Percentiles rank a stretch among this genome's conserved stretches.
phyloP scores from a whole-genome alignment of 345 rosid genomes.

The Angophora floribunda region DNA sequence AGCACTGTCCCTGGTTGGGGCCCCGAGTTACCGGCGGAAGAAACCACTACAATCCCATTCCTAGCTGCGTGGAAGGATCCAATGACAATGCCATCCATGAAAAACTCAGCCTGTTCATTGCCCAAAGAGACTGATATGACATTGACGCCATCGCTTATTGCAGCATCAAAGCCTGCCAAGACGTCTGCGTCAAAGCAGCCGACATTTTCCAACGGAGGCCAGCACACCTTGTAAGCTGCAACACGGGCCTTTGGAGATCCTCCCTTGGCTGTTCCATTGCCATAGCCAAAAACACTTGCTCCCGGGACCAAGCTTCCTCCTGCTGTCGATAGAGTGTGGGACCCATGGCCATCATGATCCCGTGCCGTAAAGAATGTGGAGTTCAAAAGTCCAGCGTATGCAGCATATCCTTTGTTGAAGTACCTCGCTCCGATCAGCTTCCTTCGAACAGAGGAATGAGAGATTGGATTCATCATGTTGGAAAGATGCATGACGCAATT shows the following conservation, averaged over 20 bases:
- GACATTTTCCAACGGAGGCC: neutral
- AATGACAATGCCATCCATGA: neutral
- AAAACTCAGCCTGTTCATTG: neutral
- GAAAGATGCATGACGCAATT: neutral
- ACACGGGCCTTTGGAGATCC: constrained; percentile 30
- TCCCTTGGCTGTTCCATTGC: constrained; percentile 28
- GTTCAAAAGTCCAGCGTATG: neutral
- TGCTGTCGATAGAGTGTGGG: constrained; percentile 21
- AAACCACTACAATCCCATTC: constrained; percentile 4
- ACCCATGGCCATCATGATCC: constrained; percentile 16
- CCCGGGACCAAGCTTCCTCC: constrained; percentile 5
- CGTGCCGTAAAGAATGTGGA: neutral
- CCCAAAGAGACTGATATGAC: constrained; percentile 20
- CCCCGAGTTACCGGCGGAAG: constrained; percentile 60
- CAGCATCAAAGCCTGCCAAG: constrained; percentile 21
- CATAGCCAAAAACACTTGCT: constrained; percentile 4
- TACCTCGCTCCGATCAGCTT: constrained; percentile 11
- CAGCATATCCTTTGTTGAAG: constrained; percentile 5
- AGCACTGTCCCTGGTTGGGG: constrained; percentile 42
- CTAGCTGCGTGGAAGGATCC: constrained; percentile 9
- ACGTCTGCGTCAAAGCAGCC: constrained; percentile 27
- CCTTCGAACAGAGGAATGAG: neutral
- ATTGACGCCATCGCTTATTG: constrained; percentile 23
- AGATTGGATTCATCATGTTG: neutral
- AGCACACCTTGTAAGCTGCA: constrained; percentile 29